Evolutionary conservation across 352 stramenopile species (phyloP), one percentile per base, ranked within the genome.

Genomic region (Phytophthora citricola): DNA sequence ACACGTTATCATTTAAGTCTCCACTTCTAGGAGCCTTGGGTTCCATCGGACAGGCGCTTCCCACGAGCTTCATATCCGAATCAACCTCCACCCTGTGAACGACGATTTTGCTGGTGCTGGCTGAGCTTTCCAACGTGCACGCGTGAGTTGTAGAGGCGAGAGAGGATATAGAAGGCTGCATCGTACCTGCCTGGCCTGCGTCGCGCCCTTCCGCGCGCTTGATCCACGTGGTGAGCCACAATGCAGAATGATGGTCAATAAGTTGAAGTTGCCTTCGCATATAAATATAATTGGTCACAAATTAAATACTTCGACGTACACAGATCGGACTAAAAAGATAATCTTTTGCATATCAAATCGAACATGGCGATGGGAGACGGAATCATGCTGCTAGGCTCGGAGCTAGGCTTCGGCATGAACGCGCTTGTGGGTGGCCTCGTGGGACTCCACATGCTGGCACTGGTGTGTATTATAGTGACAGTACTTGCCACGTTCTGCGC

Each of bases 341-440:
- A 55, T 44, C 17, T 6, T 48, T 47, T 50, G 31, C 10, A 26
- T 22, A 24, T 47, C 31, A 41, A 60, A 36, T 46, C 24, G 5
- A 62, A 14, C 49, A 47, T 53, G 40, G 50, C 22, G 22, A 60
- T 59, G 54, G 46, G 36, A n/a, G 47, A 79, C 27, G 58, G 67
- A 17, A 61, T 65, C 24, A 57, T 76, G 49, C 56, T 82, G 32
- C 69, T 86, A 27, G 75, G 71, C 51, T 71, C 69, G 9, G 75
- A 77, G 4, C 59, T 88, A 57, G 79, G 79, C 61, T 63, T 81
- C 49, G 79, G 79, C 36, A 62, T 94, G 38, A 92, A 92, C 57
- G 77, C 85, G 68, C 74, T 94, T 39, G 76, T 94, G 46, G 73
- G 51, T 14, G 76, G 75, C 48, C 85, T 94, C 49, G 79, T 93